Base-by-base conservation (phyloP, 768 basidiomycete genomes). In the Leccinum broughii region DNA sequence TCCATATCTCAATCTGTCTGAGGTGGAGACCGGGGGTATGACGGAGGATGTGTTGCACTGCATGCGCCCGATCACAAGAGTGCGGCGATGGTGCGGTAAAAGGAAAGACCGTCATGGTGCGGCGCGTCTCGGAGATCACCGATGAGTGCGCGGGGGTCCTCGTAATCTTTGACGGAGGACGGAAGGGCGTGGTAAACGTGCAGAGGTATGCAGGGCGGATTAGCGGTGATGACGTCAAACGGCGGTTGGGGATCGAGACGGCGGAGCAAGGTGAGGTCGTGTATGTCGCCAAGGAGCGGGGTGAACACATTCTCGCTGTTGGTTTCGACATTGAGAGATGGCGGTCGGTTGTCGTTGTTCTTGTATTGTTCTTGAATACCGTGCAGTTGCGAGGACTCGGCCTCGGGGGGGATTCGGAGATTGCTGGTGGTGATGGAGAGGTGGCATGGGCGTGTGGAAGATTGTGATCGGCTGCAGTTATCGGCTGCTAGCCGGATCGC, bases 121-220 rank as follows among this genome's bases (percentile, higher is more conserved):
- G 62, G 73, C 11, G 77, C 77, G 26, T 55, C 62, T 41, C 81
- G 76, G 20, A 79, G 79, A 55, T 92, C 93, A 20, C 92, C 94
- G 48, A 94, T 80, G 24, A 98, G 83, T 11, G 95, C 95, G 15
- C 77, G 80, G 9, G 81, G 84, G 75, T 95, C 93, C 74, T 98
- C 95, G 70, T 84, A 91, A 55, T 83, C 78, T 54, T 76, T 82
- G 56, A 98, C 95, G 52, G 85, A 87, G n/a, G 69, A 61, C 7
- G 88, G 82, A 35, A 98, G 81, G 24, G 67, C 55, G 48, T 82
- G 74, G 69, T 87, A 95, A 60, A 89, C 87, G 44, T 74, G 65
- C 62, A 72, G 79, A 39, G 93, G 80, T 64, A 98, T 90, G 75
- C 97, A 98, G 10, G 93, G 90, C 26, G 91, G 90, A 75, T 95